phyloP scores from a whole-genome alignment of 129 eudicot genomes.

The Ambrosia artemisiifolia region DNA sequence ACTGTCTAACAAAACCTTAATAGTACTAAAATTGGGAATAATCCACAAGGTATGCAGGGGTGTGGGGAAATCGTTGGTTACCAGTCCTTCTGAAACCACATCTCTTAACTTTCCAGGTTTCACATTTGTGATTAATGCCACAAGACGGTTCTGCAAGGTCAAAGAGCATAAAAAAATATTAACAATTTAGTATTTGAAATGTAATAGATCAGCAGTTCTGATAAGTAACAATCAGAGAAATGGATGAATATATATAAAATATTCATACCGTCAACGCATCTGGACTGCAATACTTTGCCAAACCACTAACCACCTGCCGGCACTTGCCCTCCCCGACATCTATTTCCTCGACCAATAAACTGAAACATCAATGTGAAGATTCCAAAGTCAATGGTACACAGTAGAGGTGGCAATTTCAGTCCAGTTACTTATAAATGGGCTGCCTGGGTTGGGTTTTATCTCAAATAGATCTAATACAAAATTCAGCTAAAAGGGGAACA shows the following conservation, averaged over 20 bases:
- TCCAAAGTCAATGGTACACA: background rate
- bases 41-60: background rate
- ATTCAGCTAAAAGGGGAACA: background rate
- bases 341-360: slow-evolving; percentile 96
- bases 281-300: slow-evolving; percentile 86
- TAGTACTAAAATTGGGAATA: background rate
- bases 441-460: background rate
- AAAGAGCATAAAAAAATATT: slow-evolving; percentile 4
- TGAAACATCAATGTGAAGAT: slow-evolving; percentile 32
- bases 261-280: slow-evolving; percentile 74
- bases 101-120: slow-evolving; percentile 97
- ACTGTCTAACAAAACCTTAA: no score
- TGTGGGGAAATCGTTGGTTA: slow-evolving; percentile 26
- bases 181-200: background rate
- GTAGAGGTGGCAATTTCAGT: background rate
- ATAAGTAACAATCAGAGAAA: background rate
- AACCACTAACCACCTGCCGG: slow-evolving; percentile 97
- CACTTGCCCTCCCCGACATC: slow-evolving; percentile 86
- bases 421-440: background rate
- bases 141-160: slow-evolving; percentile 75
- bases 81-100: slow-evolving; percentile 98
- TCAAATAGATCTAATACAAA: background rate
- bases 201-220: slow-evolving; percentile 11
- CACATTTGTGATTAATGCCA: slow-evolving; percentile 86
- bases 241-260: background rate